These are phyloP conservation scores for Pythium volutum DNA, from an alignment of 352 stramenopile species.

Conservation along the genomic window DNA sequence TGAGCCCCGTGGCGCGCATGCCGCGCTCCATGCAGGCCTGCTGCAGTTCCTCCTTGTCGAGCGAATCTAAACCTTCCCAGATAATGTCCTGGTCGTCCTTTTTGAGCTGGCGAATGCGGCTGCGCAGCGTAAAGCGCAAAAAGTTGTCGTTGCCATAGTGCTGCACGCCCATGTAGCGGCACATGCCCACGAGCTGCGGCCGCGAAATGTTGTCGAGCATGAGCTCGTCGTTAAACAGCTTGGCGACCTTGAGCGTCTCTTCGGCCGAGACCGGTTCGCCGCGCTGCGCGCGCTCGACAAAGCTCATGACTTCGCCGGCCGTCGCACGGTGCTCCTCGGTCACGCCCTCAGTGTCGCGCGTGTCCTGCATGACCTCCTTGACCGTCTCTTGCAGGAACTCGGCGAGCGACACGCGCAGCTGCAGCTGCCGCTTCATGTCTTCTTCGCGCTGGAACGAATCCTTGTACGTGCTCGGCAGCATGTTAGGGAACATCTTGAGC, in stretches of 20 bases:
- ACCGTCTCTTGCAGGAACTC: conserved; percentile 98
- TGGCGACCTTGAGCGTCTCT: conserved; percentile 88
- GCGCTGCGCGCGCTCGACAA: conserved; percentile 76
- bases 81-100: conserved; percentile 99
- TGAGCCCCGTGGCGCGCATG: conserved; percentile 96
- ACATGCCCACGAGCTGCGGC: conserved; percentile 97
- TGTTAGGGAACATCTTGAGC: conserved; percentile 98
- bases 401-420: conserved; percentile 94
- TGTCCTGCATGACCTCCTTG: conserved; percentile 85
- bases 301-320: conserved; percentile 80
- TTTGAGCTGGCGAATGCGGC: conserved; percentile 92
- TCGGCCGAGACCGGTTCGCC: conserved; percentile 73
- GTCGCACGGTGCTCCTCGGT: conserved; percentile 76
- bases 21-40: conserved; percentile 96
- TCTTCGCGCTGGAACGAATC: conserved; percentile 95
- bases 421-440: conserved; percentile 97
- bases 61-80: conserved; percentile 96
- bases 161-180: conserved; percentile 96
- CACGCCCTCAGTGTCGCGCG: conserved; percentile 71
- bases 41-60: conserved; percentile 98
- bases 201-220: conserved; percentile 98
- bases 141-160: conserved; percentile 97
- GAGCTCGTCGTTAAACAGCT: conserved; percentile 97
- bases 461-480: conserved; percentile 98
- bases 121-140: conserved; percentile 94